Conservation (phyloP, 345 rosid species). For the Arabidopsis thaliana region TAIR10.1 NC_003071.7:15117001-15117500, state of each 20-base stretch:
- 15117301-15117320: slow-evolving; percentile 46
- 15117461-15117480: slow-evolving; percentile 62
- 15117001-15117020: slow-evolving; percentile 15
- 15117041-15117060: slow-evolving; percentile 1
- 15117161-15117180: slow-evolving; percentile 49
- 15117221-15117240: slow-evolving; percentile 49
- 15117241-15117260: slow-evolving; percentile 55
- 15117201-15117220: slow-evolving; percentile 46
- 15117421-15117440: slow-evolving; percentile 85
- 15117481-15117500: slow-evolving; percentile 63
- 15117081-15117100: slow-evolving; percentile 32
- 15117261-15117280: slow-evolving; percentile 52
- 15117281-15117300: slow-evolving; percentile 56
- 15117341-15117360: slow-evolving; percentile 34
- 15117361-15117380: neutral
- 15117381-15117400: slow-evolving; percentile 53
- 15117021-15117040: slow-evolving; percentile 10
- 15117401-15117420: slow-evolving; percentile 73
- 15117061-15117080: slow-evolving; percentile 24
- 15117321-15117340: slow-evolving; percentile 41
- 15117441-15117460: slow-evolving; percentile 55
- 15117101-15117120: slow-evolving; percentile 32
- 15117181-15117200: slow-evolving; percentile 65
- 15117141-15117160: slow-evolving; percentile 19
- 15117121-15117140: neutral